A percentile compares a stretch with the other conserved stretches of the same genome.
Evolutionary conservation across 2,329 filamentous ascomycete genomes (phyloP).

Genomic region (Dactylellina haptotyla): DNA sequence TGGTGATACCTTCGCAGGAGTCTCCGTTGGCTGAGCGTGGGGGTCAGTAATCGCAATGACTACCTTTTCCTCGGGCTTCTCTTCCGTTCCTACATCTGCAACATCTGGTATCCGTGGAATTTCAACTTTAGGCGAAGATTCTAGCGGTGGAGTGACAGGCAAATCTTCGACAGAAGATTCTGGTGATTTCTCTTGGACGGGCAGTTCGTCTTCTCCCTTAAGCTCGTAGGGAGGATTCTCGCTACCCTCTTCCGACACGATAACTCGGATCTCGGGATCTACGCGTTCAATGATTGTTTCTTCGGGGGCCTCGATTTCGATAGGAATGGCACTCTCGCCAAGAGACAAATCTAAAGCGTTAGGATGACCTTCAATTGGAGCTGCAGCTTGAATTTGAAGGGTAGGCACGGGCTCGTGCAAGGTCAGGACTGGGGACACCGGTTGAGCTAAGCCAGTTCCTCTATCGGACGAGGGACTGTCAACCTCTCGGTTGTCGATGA

Average conservation of each 20-base stretch:
- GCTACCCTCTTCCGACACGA: constrained; percentile 2
- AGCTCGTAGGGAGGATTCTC: background rate
- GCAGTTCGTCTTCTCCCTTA: background rate
- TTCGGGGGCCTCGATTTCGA: background rate
- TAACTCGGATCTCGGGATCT: constrained; percentile 1
- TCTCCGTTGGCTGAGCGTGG: background rate
- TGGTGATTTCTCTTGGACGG: background rate
- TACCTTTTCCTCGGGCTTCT: background rate
- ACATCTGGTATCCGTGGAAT: no score
- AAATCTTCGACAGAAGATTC: background rate
- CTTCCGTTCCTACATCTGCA: no score
- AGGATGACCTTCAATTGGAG: constrained; percentile 19
- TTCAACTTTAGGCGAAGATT: no score
- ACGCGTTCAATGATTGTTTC: background rate
- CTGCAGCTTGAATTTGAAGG: constrained; percentile 33
- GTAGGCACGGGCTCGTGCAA: constrained; percentile 14
- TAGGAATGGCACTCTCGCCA: background rate
- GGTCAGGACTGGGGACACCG: constrained; percentile 23
- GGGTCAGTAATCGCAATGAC: background rate
- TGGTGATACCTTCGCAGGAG: background rate
- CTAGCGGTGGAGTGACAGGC: no score
- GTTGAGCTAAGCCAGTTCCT: background rate
- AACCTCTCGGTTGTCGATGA: no score
- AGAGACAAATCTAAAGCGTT: constrained; percentile 1
- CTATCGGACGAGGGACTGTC: background rate